Conservation (phyloP, 73 alveolate species). For the Diophrys sp. region DNA sequence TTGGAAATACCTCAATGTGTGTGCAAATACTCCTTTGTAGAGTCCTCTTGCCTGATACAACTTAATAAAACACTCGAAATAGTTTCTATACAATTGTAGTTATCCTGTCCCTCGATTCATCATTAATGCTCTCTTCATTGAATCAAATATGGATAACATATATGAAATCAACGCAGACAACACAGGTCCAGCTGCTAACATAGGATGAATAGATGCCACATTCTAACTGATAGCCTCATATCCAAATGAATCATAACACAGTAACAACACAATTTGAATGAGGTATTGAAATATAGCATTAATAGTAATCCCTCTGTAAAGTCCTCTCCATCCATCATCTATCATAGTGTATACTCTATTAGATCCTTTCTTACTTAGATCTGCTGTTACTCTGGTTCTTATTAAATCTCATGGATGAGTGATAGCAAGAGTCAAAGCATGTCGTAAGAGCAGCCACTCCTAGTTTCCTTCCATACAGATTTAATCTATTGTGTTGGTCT, state of each 20-base stretch:
- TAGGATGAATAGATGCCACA: background rate
- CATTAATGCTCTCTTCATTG: conserved; percentile 27
- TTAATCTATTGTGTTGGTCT: conserved; percentile 14
- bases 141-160: conserved; percentile 38
- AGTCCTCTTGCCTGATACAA: conserved; percentile 17
- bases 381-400: conserved; percentile 39
- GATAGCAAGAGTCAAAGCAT: conserved; percentile 12
- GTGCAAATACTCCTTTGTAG: conserved; percentile 32
- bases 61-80: conserved; percentile 10
- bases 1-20: background rate
- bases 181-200: conserved; percentile 25
- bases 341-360: conserved; percentile 22
- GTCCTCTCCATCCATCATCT: conserved; percentile 44
- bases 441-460: conserved; percentile 20
- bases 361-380: conserved; percentile 20
- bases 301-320: conserved; percentile 31
- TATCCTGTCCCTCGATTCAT: conserved; percentile 44
- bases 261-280: conserved; percentile 21
- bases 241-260: conserved; percentile 31
- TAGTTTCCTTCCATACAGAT: conserved; percentile 18
- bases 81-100: conserved; percentile 2
- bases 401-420: conserved; percentile 45
- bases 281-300: conserved; percentile 2
- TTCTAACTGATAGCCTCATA: background rate
- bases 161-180: conserved; percentile 18